Evolutionary conservation across 495 filamentous ascomycete species (phyloP), one percentile per base, ranked within the genome.

Genomic region (Astrothelium subdiscretum): DNA sequence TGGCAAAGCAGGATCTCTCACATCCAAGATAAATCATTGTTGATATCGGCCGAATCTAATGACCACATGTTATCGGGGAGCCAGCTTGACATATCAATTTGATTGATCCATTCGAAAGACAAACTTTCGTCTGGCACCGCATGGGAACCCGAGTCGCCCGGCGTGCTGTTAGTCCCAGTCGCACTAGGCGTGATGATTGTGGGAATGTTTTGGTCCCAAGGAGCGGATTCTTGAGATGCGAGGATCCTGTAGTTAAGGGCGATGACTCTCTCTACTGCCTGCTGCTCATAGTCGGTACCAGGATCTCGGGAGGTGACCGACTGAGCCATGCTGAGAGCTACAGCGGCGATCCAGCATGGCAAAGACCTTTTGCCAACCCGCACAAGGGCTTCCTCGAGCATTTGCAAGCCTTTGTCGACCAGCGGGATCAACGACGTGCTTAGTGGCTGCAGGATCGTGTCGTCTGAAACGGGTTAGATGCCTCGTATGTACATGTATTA

Each of bases 231-330:
- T 43, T 68, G 66, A 31, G 63, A 62, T 5, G 66, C 66, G 58
- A 68, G 62, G 40, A 68, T 66, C 58, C 65, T 68, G 43, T 68
- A 68, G 27, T 61, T 63, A 15, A 59, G 66, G n/a, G 61, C 32
- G 12, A 61, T 62, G 32, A 68, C 58, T 32, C 65, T 66, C 6
- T 68, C 67, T 18, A 68, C 67, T 2, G 67, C 64, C 42, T 68
- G 64, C 29, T 66, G 67, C 67, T 66, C 66, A 44, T 64, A 65
- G 1, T 54, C 29, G 22, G 15, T 29, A 54, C 6, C 29, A 11
- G 48, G 29, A 15, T 54, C 48, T 26, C 24, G 8, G 3, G 48
- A 54, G 24, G 15, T 20, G 6, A 29, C 48, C 8, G 48, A 27
- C 15, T 54, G 48, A 8, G 29, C 48, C 48, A 54, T 54, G 48